Evolutionary conservation across 164 flowering plant genomes (phyloP).

Genomic region (Nelumbo lutea): DNA sequence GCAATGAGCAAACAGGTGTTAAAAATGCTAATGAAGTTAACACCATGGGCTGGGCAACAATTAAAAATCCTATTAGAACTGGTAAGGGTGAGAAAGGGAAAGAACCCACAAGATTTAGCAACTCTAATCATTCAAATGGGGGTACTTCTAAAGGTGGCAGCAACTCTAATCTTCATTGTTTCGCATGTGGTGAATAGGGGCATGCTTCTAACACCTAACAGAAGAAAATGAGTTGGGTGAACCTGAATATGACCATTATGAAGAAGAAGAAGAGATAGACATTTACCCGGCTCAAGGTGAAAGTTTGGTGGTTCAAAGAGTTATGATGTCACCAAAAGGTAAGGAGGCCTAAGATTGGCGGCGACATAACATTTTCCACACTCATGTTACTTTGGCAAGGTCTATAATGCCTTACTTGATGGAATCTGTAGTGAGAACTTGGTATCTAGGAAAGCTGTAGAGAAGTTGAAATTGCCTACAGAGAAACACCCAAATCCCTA

Average conservation of each 20-base stretch:
- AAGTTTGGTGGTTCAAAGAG: not conserved
- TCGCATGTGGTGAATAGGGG: not conserved
- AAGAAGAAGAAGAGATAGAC: not conserved
- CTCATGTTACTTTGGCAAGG: not conserved
- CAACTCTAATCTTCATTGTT: not conserved
- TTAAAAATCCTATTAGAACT: not conserved
- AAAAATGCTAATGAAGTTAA: not conserved
- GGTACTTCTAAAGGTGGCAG: no score
- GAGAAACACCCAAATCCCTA: slow-evolving; percentile 4
- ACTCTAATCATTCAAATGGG: no score
- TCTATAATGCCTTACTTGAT: slow-evolving; percentile 1
- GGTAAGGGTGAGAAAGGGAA: not conserved
- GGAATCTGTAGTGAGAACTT: not conserved
- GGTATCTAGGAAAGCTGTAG: not conserved
- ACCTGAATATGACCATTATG: not conserved
- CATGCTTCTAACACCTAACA: slow-evolving; percentile 1
- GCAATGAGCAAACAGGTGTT: not conserved
- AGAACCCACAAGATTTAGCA: not conserved
- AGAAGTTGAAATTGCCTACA: slow-evolving; percentile 4
- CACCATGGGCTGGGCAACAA: no score
- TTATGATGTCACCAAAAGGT: not conserved
- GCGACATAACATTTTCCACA: not conserved
- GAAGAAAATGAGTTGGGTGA: not conserved
- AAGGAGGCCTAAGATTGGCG: slow-evolving; percentile 1
- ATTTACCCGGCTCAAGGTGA: not conserved